Base-by-base conservation (phyloP, 1,139 yeast genomes). In the Lodderomyces jiufengensis region DNA sequence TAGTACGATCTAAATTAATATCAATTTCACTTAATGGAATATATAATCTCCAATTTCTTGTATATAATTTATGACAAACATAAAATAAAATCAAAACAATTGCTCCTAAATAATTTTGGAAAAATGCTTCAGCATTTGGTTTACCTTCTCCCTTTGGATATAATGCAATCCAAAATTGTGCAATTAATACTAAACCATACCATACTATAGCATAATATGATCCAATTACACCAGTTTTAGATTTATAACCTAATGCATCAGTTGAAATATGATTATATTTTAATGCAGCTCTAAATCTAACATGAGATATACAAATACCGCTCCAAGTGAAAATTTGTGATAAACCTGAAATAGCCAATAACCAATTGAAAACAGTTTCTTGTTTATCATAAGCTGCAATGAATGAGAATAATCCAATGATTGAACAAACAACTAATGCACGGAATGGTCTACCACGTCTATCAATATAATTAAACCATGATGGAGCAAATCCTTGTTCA, bases 311-410 rank as follows among this genome's bases (percentile, higher is more conserved):
- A 44, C 72, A 66, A 43, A 68, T 66, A 33, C 64, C 59, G 20
- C 61, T 55, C 74, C 74, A 68, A 28, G 68, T 65, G 44, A 68
- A 62, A 27, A 68, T 59, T 41, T 64, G 67, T 8, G 71, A 63
- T 38, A 68, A 52, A 13, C 71, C 74, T 36, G 70, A 65, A 40
- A 68, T 62, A 21, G 72, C 62, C 50, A 68, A 60, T 38, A 68
- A 57, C 71, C 73, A 68, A 42, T 58, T 57, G 54, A 68, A 68
- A 9, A 68, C 73, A 14, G 62, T 54, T 38, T 63, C 69, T 48
- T 66, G 67, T 36, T 64, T 54, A 33, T 60, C 49, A 52, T 53
- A 67, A 12, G 71, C 66, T 29, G 73, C 73, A 44, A 68, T 66
- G 39, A 49, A 59, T 9, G 59, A 44, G 36, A 57, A 57, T 32